A percentile compares a stretch with the other conserved stretches of the same genome.
phyloP scores from a whole-genome alignment of 2,329 filamentous ascomycete genomes.

The Metarhizium humberi region DNA sequence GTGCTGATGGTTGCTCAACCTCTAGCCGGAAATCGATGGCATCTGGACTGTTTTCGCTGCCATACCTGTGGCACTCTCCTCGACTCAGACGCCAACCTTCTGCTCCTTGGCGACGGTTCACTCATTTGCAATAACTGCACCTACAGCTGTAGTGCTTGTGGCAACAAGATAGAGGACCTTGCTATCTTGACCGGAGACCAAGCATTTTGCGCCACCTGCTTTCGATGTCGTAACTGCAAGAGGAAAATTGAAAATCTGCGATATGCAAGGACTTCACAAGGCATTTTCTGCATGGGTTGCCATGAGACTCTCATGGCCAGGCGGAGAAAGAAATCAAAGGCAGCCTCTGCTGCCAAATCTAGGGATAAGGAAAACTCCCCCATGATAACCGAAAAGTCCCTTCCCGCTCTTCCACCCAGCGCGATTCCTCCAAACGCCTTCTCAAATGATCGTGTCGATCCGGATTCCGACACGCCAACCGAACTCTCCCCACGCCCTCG shows the following conservation, averaged over 20 bases:
- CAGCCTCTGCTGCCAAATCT: conserved; percentile 47
- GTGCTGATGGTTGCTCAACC: conserved; percentile 13
- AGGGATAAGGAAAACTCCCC: conserved; percentile 55
- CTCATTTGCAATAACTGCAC: conserved; percentile 99
- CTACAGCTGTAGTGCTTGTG: conserved; percentile 94
- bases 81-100: conserved; percentile 94
- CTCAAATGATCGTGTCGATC: conserved; percentile 47
- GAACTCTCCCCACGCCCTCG: conserved; percentile 59
- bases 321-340: conserved; percentile 76
- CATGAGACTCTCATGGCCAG: conserved; percentile 95
- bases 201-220: conserved; percentile 95
- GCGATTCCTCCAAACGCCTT: conserved; percentile 55
- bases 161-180: conserved; percentile 95
- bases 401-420: conserved; percentile 81
- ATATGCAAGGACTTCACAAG: conserved; percentile 94
- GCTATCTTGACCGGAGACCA: conserved; percentile 97
- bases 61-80: conserved; percentile 91
- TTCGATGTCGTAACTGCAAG: conserved; percentile 96
- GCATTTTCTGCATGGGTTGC: conserved; percentile 98
- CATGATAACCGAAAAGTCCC: conserved; percentile 77
- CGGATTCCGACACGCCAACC: conserved; percentile 57
- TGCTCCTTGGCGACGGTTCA: conserved; percentile 93
- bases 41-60: conserved; percentile 97
- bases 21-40: conserved; percentile 89
- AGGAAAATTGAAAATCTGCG: conserved; percentile 96